These are phyloP conservation scores for Ormosia emarginata DNA, from an alignment of 306 rosid genomes.

Conservation along the genomic window DNA sequence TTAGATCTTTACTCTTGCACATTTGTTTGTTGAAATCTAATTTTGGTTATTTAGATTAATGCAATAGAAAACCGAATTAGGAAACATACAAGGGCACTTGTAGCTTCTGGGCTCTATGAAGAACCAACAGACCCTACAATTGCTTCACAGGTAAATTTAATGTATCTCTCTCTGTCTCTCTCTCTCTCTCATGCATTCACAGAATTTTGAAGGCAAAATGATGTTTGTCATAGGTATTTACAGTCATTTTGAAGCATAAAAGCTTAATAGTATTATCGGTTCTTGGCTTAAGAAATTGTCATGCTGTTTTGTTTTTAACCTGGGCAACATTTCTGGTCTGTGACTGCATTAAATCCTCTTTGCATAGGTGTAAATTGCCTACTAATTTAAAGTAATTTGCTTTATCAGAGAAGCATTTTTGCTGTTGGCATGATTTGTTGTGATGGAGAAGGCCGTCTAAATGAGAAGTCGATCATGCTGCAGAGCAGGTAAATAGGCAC, in stretches of 20 bases:
- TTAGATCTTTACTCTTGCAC: slow-evolving; percentile 4
- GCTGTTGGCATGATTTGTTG: slow-evolving; percentile 84
- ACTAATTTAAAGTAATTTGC: slow-evolving; percentile 17
- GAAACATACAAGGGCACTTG: slow-evolving; percentile 57
- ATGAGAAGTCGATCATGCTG: slow-evolving; percentile 81
- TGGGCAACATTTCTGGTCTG: slow-evolving; percentile 9
- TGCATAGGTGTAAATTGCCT: background rate
- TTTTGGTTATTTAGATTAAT: slow-evolving; percentile 57
- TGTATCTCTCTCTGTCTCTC: background rate
- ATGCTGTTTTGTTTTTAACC: slow-evolving; percentile 10
- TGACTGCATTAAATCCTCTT: background rate
- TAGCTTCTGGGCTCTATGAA: slow-evolving; percentile 64
- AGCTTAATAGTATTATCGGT: background rate
- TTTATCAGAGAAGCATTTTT: slow-evolving; percentile 79
- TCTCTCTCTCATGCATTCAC: background rate
- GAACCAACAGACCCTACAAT: slow-evolving; percentile 85
- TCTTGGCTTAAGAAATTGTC: background rate
- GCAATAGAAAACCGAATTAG: slow-evolving; percentile 73
- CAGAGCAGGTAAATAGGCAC: slow-evolving; percentile 70
- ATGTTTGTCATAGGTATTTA: background rate
- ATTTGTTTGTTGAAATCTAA: slow-evolving; percentile 22
- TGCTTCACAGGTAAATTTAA: slow-evolving; percentile 74
- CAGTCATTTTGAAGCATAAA: background rate
- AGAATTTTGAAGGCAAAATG: background rate
- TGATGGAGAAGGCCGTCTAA: slow-evolving; percentile 90